Percentiles rank a stretch among this genome's conserved stretches.
Conservation (phyloP, 805 yeast genomes). For the Hanseniaspora meyeri region DNA sequence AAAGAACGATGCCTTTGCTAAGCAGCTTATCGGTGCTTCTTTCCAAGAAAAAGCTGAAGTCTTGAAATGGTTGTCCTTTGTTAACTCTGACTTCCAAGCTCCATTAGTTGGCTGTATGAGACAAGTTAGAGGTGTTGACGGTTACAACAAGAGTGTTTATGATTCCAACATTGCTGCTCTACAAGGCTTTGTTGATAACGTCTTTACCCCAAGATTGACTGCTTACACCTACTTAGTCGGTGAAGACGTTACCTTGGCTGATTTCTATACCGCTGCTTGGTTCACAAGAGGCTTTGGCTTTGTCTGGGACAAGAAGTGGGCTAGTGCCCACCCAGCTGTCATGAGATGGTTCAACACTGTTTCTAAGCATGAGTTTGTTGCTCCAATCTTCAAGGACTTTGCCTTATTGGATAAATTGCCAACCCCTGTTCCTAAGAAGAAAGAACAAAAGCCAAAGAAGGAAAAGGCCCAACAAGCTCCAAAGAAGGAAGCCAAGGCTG, state of each 20-base stretch:
- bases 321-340: slow-evolving; percentile 47
- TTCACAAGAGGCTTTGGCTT: slow-evolving; percentile 29
- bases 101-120: slow-evolving; percentile 25
- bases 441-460: slow-evolving; percentile 35
- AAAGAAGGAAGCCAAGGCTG: slow-evolving; percentile 29
- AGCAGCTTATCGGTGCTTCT: slow-evolving; percentile 24
- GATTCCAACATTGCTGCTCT: slow-evolving; percentile 28
- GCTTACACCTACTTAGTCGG: slow-evolving; percentile 63
- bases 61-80: slow-evolving; percentile 64
- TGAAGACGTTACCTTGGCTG: slow-evolving; percentile 43
- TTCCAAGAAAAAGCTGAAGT: slow-evolving; percentile 56
- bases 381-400: slow-evolving; percentile 37
- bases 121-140: slow-evolving; percentile 37
- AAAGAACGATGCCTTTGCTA: slow-evolving; percentile 28
- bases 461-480: slow-evolving; percentile 29
- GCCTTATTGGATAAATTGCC: slow-evolving; percentile 50
- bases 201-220: slow-evolving; percentile 47
- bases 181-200: slow-evolving; percentile 28
- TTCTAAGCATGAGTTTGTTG: slow-evolving; percentile 36
- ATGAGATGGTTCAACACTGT: slow-evolving; percentile 65
- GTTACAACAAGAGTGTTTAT: slow-evolving; percentile 68
- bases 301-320: slow-evolving; percentile 55
- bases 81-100: slow-evolving; percentile 53
- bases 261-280: slow-evolving; percentile 18
- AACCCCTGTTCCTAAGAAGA: slow-evolving; percentile 59